Base-by-base conservation (phyloP, 179 eudicot genomes). In the Beta corolliflora region DNA sequence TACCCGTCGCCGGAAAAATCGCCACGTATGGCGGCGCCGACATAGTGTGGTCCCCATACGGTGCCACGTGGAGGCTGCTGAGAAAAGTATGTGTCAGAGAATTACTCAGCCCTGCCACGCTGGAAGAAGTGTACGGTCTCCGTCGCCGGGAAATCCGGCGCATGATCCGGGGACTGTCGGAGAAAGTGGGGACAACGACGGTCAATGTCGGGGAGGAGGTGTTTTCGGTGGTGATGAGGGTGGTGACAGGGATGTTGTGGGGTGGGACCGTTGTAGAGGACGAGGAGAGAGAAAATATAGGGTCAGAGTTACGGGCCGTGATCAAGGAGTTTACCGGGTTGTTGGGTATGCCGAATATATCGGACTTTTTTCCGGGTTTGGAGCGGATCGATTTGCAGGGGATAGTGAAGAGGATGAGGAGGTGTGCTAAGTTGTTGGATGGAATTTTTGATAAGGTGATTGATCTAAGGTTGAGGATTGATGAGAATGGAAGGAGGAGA, bases 161-260 rank as follows among this genome's bases (percentile, higher is more conserved):
- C 64, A 81, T 84, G 0, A 74, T 94, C 13, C 8, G 36, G 2
- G 79, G 76, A 46, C 2, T 92, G 6, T 53, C 84, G 46, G 75
- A 76, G 6, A 81, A 55, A 78, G 82, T 41, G 0, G 92, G 89
- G 29, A 50, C 79, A 1, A 73, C 73, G 0, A 87, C 86, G 9
- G 71, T 79, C 3, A 82, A 89, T 10, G 53, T 92, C 0, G 92
- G 92, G 0, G 91, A 91, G 73, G 85, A 86, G 82, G 88, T 86
- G 88, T 91, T 90, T n/a, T 3, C 86, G 80, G 81, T 85, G 10
- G 72, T 83, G 54, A 7, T 88, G 82, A 92, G 90, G 31, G 92
- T 91, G 80, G 81, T 89, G 66, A 89, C 90, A 9, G 88, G 79
- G 58, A 91, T 88, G 96, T 3, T 93, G 86, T 93, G 97, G 97